Evolutionary conservation across 1,139 yeast genomes (phyloP).

Genomic region (Tardiomyces depauwii): DNA sequence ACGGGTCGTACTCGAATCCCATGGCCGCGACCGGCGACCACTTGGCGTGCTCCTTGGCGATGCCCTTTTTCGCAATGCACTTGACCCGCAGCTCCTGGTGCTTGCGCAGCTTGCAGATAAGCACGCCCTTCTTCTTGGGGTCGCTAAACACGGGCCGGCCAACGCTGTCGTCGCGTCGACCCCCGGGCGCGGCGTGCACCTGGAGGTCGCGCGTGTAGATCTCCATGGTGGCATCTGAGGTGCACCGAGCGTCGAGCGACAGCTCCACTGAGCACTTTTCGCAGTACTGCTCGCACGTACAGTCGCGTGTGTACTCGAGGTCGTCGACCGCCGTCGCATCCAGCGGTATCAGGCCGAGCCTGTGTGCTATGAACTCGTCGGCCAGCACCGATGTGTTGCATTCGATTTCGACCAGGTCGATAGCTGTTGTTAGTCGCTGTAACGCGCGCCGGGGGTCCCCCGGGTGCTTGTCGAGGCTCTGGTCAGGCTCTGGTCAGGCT

Average conservation of each 20-base stretch:
- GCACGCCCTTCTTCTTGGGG: slow-evolving; percentile 65
- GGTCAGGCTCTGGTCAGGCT: too few relatives aligned
- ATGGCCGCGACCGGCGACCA: slow-evolving; percentile 98
- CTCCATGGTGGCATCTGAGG: slow-evolving; percentile 76
- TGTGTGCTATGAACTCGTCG: slow-evolving; percentile 89
- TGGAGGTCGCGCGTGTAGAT: slow-evolving; percentile 78
- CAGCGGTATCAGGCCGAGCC: slow-evolving; percentile 85
- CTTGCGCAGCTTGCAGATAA: slow-evolving; percentile 81
- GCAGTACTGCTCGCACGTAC: slow-evolving; percentile 97
- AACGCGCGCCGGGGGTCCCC: too few relatives aligned
- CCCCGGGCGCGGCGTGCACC: slow-evolving; percentile 35
- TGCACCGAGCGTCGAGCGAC: slow-evolving; percentile 78
- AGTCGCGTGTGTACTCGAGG: slow-evolving; percentile 68
- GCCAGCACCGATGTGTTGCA: slow-evolving; percentile 90
- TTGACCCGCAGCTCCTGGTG: slow-evolving; percentile 84
- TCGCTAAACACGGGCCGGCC: slow-evolving; percentile 86
- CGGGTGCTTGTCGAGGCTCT: too few relatives aligned
- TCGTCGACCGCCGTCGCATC: slow-evolving; percentile 72
- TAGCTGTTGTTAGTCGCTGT: slow-evolving; percentile 39
- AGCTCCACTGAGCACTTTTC: slow-evolving; percentile 87
- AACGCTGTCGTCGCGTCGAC: slow-evolving; percentile 23
- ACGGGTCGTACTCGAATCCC: slow-evolving; percentile 98
- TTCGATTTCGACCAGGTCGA: slow-evolving; percentile 91
- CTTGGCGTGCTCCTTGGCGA: slow-evolving; percentile 96
- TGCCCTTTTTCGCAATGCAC: slow-evolving; percentile 96